Conservation (phyloP, 352 stramenopile species). For the Peronospora farinosa region DNA sequence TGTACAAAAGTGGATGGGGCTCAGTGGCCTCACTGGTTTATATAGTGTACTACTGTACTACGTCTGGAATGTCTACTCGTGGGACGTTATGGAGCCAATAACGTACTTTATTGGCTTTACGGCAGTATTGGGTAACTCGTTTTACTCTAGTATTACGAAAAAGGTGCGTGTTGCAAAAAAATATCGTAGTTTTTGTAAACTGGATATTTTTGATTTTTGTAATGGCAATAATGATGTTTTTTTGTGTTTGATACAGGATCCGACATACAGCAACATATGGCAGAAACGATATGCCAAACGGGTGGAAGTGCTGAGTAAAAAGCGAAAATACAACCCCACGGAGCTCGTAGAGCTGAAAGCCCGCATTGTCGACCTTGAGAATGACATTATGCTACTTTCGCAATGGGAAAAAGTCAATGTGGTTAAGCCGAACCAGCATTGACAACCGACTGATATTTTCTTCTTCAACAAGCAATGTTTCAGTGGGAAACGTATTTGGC, state of each 20-base stretch:
- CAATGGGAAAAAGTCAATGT: conserved; percentile 45
- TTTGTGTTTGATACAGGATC: conserved; percentile 31
- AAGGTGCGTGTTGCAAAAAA: conserved; percentile 26
- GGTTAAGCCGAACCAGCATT: conserved; percentile 8
- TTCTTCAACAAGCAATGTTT: conserved; percentile 1
- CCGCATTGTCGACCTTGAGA: conserved; percentile 49
- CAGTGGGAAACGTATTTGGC: not conserved
- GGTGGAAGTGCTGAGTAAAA: conserved; percentile 35
- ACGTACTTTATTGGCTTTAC: conserved; percentile 88
- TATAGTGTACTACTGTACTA: conserved; percentile 74
- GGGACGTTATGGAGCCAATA: conserved; percentile 87
- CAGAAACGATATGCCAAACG: conserved; percentile 57
- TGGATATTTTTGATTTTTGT: too few species aligned
- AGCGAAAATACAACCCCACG: conserved; percentile 45
- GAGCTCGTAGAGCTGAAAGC: conserved; percentile 41
- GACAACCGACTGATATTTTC: not conserved
- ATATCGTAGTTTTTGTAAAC: too few species aligned
- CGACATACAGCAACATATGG: conserved; percentile 82
- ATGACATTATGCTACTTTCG: conserved; percentile 51
- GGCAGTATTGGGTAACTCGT: conserved; percentile 71
- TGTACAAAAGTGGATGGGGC: conserved; percentile 59
- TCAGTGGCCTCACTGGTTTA: conserved; percentile 57
- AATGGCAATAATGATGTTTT: too few species aligned
- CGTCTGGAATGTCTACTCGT: conserved; percentile 85
- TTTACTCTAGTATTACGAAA: conserved; percentile 76